These are phyloP conservation scores for Naganishia vishniacii DNA, from an alignment of 768 basidiomycete genomes.

Conservation along the genomic window DNA sequence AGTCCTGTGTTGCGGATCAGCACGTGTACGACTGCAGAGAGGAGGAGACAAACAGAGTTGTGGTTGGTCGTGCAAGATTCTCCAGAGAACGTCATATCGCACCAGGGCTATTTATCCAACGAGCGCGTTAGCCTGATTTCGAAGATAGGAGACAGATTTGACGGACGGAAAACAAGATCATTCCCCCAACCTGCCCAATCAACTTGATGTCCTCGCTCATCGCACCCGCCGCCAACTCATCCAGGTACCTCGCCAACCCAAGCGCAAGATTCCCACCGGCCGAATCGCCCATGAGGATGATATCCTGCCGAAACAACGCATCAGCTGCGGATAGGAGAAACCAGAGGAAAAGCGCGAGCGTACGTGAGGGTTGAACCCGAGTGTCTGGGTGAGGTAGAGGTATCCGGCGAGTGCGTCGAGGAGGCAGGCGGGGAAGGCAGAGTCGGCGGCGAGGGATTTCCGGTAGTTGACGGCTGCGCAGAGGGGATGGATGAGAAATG, in stretches of 20 bases:
- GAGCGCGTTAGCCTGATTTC: too few species aligned
- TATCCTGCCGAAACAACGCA: slow-evolving; percentile 46
- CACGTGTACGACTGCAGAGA: not conserved
- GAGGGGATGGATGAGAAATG: not conserved
- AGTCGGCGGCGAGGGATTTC: slow-evolving; percentile 53
- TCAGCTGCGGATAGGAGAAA: not conserved
- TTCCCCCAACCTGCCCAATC: slow-evolving; percentile 19
- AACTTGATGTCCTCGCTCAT: not conserved
- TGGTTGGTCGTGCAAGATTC: slow-evolving; percentile 16
- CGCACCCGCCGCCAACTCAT: slow-evolving; percentile 21
- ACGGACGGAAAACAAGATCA: slow-evolving; percentile 28
- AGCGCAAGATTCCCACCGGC: slow-evolving; percentile 68
- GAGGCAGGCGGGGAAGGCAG: slow-evolving; percentile 70
- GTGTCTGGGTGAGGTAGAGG: slow-evolving; percentile 57
- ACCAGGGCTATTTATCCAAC: slow-evolving; percentile 22
- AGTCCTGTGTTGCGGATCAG: slow-evolving; percentile 19
- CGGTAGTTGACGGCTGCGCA: slow-evolving; percentile 64
- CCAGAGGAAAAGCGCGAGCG: not conserved
- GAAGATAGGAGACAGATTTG: too few species aligned
- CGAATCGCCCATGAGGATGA: slow-evolving; percentile 68
- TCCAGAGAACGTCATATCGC: slow-evolving; percentile 25
- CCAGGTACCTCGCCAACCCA: slow-evolving; percentile 43
- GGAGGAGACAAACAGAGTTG: slow-evolving; percentile 18
- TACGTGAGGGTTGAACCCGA: slow-evolving; percentile 56
- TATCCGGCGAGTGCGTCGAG: slow-evolving; percentile 72